Percentiles rank a stretch among this genome's conserved stretches.
Conservation (phyloP, 116 monocot genomes). For the Posidonia oceanica region DNA sequence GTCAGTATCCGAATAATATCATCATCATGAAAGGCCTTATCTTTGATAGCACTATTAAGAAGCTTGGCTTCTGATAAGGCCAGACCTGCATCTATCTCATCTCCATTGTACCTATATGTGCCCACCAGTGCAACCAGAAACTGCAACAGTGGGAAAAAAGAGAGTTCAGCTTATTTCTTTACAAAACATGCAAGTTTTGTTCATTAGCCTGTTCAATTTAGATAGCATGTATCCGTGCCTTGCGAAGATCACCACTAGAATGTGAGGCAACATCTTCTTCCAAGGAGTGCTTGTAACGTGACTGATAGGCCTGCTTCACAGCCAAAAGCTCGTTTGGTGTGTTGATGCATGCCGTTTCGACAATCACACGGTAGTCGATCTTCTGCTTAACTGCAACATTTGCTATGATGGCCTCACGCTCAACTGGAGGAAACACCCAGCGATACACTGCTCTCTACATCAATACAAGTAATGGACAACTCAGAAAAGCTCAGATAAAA, state of each 20-base stretch:
- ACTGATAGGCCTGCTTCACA: conserved; percentile 65
- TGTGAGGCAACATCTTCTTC: conserved; percentile 71
- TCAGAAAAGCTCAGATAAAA: neutral
- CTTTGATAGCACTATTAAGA: conserved; percentile 15
- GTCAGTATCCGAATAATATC: conserved; percentile 30
- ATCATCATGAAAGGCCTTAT: conserved; percentile 13
- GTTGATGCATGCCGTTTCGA: conserved; percentile 61
- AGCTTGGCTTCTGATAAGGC: conserved; percentile 15
- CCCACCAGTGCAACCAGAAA: conserved; percentile 22
- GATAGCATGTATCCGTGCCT: conserved; percentile 14
- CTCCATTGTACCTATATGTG: conserved; percentile 16
- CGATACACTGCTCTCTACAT: conserved; percentile 66
- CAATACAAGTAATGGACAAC: neutral
- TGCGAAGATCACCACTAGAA: conserved; percentile 42
- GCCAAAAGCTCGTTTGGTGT: conserved; percentile 46
- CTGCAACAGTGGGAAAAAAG: conserved; percentile 1
- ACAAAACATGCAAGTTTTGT: neutral
- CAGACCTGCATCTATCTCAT: conserved; percentile 19
- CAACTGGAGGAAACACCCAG: conserved; percentile 61
- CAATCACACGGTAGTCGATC: conserved; percentile 47
- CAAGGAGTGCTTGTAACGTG: conserved; percentile 51
- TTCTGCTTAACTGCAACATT: conserved; percentile 31
- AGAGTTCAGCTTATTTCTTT: neutral
- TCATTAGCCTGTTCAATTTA: neutral
- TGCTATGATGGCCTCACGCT: conserved; percentile 55